phyloP scores from a whole-genome alignment of 768 basidiomycete genomes.

The Mycena capillaripes region DNA sequence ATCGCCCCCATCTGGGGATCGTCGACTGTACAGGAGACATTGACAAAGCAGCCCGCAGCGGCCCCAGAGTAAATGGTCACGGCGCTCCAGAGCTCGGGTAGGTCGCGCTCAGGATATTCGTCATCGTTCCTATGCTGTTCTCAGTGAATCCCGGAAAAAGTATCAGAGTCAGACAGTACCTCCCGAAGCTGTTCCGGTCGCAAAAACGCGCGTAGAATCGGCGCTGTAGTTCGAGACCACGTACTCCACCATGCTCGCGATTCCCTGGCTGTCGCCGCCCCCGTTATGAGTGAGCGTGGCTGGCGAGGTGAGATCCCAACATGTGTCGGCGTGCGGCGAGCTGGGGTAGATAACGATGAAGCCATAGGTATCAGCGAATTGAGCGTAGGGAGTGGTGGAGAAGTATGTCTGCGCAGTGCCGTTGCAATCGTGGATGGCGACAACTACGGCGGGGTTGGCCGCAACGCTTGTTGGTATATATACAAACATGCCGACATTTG shows the following conservation, averaged over 20 bases:
- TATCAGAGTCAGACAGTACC: slow-evolving; percentile 42
- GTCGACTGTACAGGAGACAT: too few relatives aligned
- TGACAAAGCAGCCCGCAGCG: slow-evolving; percentile 65
- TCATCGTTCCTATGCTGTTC: slow-evolving; percentile 64
- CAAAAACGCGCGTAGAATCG: slow-evolving; percentile 61
- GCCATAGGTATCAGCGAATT: slow-evolving; percentile 61
- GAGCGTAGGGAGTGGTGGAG: slow-evolving; percentile 61
- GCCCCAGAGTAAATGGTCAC: slow-evolving; percentile 67
- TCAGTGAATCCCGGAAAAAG: neutral
- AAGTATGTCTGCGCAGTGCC: slow-evolving; percentile 68
- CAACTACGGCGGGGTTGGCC: slow-evolving; percentile 59
- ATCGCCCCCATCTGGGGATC: too few relatives aligned
- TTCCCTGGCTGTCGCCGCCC: slow-evolving; percentile 68
- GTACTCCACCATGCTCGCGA: slow-evolving; percentile 61
- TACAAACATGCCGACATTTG: slow-evolving; percentile 62
- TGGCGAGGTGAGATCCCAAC: slow-evolving; percentile 67
- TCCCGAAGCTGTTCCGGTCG: slow-evolving; percentile 66
- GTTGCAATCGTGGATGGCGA: slow-evolving; percentile 67
- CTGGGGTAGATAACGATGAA: slow-evolving; percentile 67
- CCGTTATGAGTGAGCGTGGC: slow-evolving; percentile 68
- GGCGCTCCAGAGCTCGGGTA: slow-evolving; percentile 69
- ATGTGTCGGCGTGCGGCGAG: slow-evolving; percentile 58
- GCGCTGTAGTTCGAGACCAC: slow-evolving; percentile 64
- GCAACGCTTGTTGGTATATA: slow-evolving; percentile 57
- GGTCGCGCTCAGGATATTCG: slow-evolving; percentile 65